Percentiles rank a stretch among this genome's conserved stretches.
phyloP scores from a whole-genome alignment of 257 asterid genomes.

The Hygrophila difformis region DNA sequence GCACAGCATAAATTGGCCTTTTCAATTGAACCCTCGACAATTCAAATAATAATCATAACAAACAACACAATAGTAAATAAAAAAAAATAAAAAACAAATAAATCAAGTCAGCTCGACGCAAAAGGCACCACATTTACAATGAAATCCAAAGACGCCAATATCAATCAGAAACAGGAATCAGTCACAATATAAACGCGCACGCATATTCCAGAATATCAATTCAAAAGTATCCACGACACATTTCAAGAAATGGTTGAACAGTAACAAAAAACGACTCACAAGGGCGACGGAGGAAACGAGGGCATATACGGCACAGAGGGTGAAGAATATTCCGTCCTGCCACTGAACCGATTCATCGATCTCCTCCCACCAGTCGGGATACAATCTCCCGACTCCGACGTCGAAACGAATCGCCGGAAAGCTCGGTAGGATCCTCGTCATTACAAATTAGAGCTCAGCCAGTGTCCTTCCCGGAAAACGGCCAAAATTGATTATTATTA shows the following conservation, averaged over 20 bases:
- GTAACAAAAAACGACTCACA: constrained; percentile 28
- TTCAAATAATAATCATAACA: too few relatives aligned
- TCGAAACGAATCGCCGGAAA: constrained; percentile 42
- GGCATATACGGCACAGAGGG: constrained; percentile 70
- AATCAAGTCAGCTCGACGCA: too few relatives aligned
- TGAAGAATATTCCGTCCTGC: constrained; percentile 83
- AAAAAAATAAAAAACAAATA: too few relatives aligned
- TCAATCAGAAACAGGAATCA: too few relatives aligned
- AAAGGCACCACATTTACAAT: too few relatives aligned
- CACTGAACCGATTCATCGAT: constrained; percentile 62
- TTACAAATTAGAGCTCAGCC: constrained; percentile 4
- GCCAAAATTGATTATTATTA: too few relatives aligned
- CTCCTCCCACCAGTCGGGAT: constrained; percentile 67
- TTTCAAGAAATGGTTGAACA: neutral
- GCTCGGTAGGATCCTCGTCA: constrained; percentile 44
- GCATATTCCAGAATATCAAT: neutral
- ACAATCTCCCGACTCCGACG: constrained; percentile 21
- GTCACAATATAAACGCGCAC: neutral
- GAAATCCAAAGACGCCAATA: too few relatives aligned
- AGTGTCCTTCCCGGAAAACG: too few relatives aligned
- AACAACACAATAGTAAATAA: too few relatives aligned
- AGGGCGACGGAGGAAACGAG: constrained; percentile 79
- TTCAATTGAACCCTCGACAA: too few relatives aligned
- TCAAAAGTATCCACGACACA: too few relatives aligned
- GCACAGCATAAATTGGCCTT: constrained; percentile 22